A percentile compares a stretch with the other conserved stretches of the same genome.
phyloP scores from a whole-genome alignment of 306 rosid species.

The Cotoneaster glaucophyllus region DNA sequence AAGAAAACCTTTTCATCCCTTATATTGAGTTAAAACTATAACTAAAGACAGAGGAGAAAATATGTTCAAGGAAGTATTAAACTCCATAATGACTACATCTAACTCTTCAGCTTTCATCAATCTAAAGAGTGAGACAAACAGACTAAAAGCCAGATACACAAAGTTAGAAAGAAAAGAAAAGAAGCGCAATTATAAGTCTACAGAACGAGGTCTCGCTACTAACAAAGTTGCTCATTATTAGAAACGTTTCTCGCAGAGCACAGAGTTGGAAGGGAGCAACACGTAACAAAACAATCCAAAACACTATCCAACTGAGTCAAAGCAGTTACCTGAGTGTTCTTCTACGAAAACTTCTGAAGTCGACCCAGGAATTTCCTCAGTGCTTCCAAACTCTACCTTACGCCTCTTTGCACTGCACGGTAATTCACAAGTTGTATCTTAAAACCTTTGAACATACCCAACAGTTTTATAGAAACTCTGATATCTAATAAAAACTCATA shows the following conservation, averaged over 20 bases:
- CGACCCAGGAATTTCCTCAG: not conserved
- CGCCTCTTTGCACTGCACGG: conserved; percentile 5
- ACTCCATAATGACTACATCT: not conserved
- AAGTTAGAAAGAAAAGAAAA: not conserved
- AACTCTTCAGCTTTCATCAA: not conserved
- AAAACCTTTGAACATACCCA: not conserved
- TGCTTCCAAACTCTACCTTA: conserved; percentile 3
- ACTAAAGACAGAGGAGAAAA: no score
- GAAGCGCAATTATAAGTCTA: not conserved
- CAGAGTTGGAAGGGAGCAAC: not conserved
- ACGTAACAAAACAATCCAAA: not conserved
- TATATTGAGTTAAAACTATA: no score
- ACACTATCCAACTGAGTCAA: not conserved
- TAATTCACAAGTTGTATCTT: not conserved
- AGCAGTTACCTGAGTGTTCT: not conserved
- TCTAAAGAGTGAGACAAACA: not conserved
- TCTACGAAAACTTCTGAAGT: not conserved
- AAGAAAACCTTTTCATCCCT: no score
- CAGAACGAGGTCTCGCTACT: no score
- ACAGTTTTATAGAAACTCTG: not conserved
- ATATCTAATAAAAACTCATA: not conserved
- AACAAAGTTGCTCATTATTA: not conserved
- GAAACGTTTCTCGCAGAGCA: not conserved
- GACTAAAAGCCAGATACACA: not conserved
- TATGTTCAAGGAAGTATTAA: not conserved